Evolutionary conservation across 2,329 filamentous ascomycete species (phyloP).

Genomic region (Fusarium annulatum): DNA sequence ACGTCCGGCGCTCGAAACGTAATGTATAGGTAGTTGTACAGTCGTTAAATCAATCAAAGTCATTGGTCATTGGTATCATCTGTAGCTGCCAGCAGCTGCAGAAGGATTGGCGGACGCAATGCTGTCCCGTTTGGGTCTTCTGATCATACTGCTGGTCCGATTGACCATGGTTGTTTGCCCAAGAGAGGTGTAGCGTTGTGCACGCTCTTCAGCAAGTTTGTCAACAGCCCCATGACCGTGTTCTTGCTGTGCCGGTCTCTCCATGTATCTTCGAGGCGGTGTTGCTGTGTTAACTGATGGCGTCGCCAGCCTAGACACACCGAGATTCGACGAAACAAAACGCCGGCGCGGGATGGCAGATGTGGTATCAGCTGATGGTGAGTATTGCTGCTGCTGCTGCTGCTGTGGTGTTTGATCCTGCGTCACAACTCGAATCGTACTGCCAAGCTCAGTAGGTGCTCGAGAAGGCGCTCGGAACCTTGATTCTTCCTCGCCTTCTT

Average conservation of each 20-base stretch:
- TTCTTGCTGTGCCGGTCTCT: constrained; percentile 47
- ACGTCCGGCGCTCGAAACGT: constrained; percentile 46
- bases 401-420: constrained; percentile 41
- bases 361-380: constrained; percentile 40
- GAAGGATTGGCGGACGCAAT: constrained; percentile 50
- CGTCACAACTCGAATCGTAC: constrained; percentile 48
- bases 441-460: constrained; percentile 66
- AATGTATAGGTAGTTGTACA: constrained; percentile 42
- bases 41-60: constrained; percentile 43
- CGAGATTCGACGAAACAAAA: constrained; percentile 60
- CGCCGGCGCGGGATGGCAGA: constrained; percentile 63
- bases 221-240: constrained; percentile 47
- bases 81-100: constrained; percentile 56
- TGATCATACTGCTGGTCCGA: constrained; percentile 59
- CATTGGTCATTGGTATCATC: constrained; percentile 53
- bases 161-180: constrained; percentile 55
- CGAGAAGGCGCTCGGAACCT: constrained; percentile 68
- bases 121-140: constrained; percentile 57
- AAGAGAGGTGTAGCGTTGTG: constrained; percentile 57
- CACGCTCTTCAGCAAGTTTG: constrained; percentile 42
- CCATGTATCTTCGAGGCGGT: constrained; percentile 59
- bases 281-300: constrained; percentile 53
- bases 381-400: neutral
- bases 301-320: constrained; percentile 57
- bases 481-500: constrained; percentile 60